Evolutionary conservation across 1,284 basidiomycete species (phyloP).

Genomic region (Ustilago curta): DNA sequence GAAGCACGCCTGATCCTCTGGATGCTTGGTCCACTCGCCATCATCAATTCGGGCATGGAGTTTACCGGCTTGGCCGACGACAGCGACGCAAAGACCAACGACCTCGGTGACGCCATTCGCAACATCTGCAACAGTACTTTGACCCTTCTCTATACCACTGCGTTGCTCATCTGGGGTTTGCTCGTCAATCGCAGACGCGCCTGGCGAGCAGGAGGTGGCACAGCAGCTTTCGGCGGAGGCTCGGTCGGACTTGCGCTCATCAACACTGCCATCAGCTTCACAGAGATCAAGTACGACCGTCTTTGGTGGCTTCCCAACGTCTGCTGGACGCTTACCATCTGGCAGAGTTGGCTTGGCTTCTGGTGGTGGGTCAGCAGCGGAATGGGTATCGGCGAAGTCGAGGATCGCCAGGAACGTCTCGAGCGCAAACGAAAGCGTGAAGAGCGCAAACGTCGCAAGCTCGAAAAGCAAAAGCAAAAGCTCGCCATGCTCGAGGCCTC

Average conservation of each 20-base stretch:
- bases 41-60: conserved; percentile 85
- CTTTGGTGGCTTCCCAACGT: conserved; percentile 68
- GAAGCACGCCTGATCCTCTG: conserved; percentile 89
- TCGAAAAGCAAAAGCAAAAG: conserved; percentile 49
- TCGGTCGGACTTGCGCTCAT: conserved; percentile 60
- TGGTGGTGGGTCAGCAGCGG: conserved; percentile 70
- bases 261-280: conserved; percentile 67
- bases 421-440: conserved; percentile 55
- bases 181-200: conserved; percentile 89
- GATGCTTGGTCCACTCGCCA: conserved; percentile 86
- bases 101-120: conserved; percentile 81
- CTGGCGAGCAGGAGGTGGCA: conserved; percentile 91
- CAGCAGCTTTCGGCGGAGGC: conserved; percentile 85
- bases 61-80: conserved; percentile 78
- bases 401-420: conserved; percentile 61
- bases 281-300: conserved; percentile 65
- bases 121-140: conserved; percentile 96
- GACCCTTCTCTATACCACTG: conserved; percentile 88
- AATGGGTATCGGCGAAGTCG: conserved; percentile 69
- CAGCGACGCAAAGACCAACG: conserved; percentile 71
- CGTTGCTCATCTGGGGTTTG: conserved; percentile 92
- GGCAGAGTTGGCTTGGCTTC: conserved; percentile 69
- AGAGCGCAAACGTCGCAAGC: conserved; percentile 49
- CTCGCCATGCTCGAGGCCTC: conserved; percentile 31
- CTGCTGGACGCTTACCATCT: conserved; percentile 66